Percentiles rank a stretch among this genome's conserved stretches.
phyloP scores from a whole-genome alignment of 2,329 filamentous ascomycete genomes.

The Chrysosporium queenslandicum region DNA sequence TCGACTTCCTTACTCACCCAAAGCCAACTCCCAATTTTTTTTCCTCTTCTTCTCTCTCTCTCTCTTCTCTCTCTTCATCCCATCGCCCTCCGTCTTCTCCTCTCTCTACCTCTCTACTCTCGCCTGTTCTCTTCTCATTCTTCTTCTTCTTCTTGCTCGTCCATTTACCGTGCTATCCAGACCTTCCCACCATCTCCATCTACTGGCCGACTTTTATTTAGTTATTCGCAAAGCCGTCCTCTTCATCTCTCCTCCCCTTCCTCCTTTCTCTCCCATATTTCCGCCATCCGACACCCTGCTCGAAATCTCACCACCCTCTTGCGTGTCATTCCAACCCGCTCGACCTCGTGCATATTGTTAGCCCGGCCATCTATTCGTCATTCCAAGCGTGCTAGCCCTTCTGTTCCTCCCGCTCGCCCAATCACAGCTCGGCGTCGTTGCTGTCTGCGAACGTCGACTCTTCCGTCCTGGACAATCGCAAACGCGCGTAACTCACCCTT shows the following conservation, averaged over 20 bases:
- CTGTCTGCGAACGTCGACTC: background rate
- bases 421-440: background rate
- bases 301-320: background rate
- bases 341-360: background rate
- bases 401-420: background rate
- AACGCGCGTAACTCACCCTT: background rate
- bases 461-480: background rate
- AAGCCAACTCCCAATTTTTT: conserved; percentile 16
- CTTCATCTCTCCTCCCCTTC: no score
- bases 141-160: no score
- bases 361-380: background rate
- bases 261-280: no score
- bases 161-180: no score
- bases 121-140: background rate
- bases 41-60: conserved; percentile 13
- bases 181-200: no score
- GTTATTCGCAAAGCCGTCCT: no score
- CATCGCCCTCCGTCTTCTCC: background rate
- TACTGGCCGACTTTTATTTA: no score
- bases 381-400: background rate
- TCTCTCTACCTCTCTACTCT: background rate
- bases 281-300: background rate
- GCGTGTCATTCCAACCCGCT: background rate
- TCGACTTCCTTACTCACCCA: conserved; percentile 16
- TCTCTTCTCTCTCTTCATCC: background rate